These are phyloP conservation scores for Sphagnum fallax DNA, from an alignment of 228 moss, liverwort and hornwort genomes.

Conservation along the genomic window DNA sequence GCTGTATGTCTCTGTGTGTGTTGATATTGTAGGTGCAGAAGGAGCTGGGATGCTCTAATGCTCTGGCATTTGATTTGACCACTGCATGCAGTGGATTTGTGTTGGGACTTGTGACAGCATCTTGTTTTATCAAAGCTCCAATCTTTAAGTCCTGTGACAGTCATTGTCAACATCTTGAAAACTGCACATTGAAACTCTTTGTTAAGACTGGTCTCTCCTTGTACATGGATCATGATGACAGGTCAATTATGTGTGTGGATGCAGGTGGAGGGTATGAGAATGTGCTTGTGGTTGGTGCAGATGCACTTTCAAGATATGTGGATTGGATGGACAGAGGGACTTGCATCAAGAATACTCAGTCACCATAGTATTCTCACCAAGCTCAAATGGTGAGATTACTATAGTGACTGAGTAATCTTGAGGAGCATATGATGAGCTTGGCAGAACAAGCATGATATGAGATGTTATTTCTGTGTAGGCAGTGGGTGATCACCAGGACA, in stretches of 20 bases:
- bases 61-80: slow-evolving; percentile 93
- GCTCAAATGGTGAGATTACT: no score
- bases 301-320: slow-evolving; percentile 95
- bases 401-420: no score
- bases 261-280: slow-evolving; percentile 94
- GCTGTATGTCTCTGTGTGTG: no score
- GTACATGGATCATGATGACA: no score
- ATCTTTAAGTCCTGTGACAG: no score
- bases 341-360: slow-evolving; percentile 30
- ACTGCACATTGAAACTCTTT: no score
- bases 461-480: slow-evolving; percentile 34
- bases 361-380: no score
- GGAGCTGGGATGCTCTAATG: slow-evolving; percentile 75
- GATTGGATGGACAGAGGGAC: slow-evolving; percentile 98
- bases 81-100: slow-evolving; percentile 99
- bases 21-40: slow-evolving; percentile 63
- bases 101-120: slow-evolving; percentile 86
- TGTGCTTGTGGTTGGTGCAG: slow-evolving; percentile 88
- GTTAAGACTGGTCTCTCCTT: no score
- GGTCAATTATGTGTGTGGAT: background rate
- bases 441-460: no score
- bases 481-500: slow-evolving; percentile 78
- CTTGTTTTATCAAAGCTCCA: slow-evolving; percentile 85
- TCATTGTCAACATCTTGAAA: no score
- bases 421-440: no score